phyloP scores from a whole-genome alignment of 441 rosid genomes.

The Pelargonium exstipulatum region DNA sequence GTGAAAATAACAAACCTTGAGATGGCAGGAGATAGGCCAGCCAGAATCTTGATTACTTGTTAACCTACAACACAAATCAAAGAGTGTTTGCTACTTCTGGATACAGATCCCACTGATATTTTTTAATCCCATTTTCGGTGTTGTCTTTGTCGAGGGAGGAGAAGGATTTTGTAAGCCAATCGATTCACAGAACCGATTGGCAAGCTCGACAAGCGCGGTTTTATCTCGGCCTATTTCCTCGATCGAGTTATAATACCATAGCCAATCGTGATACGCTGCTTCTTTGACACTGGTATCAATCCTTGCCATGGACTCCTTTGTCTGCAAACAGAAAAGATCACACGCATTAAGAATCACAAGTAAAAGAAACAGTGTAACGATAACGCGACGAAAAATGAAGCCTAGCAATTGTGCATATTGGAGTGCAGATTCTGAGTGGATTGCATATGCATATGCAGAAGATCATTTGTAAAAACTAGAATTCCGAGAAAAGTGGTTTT shows the following conservation, averaged over 20 bases:
- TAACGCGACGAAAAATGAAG: neutral
- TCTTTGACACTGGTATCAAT: conserved; percentile 76
- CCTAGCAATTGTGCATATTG: no score
- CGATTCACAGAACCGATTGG: conserved; percentile 57
- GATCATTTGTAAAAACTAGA: no score
- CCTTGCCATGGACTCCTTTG: conserved; percentile 55
- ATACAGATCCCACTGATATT: conserved; percentile 73
- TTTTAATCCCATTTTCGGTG: conserved; percentile 86
- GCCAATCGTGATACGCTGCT: conserved; percentile 95
- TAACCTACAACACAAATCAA: no score
- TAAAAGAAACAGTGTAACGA: neutral
- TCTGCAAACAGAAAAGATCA: conserved; percentile 34
- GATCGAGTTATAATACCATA: conserved; percentile 82
- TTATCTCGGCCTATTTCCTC: conserved; percentile 77
- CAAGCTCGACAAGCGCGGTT: conserved; percentile 72
- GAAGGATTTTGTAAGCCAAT: conserved; percentile 81
- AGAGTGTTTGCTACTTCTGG: conserved; percentile 32
- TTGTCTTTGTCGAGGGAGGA: conserved; percentile 61
- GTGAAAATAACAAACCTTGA: no score
- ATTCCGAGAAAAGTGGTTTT: no score
- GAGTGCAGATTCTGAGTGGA: no score
- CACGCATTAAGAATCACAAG: conserved; percentile 9
- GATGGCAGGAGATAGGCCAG: no score
- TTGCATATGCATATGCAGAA: no score
- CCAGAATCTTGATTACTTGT: no score